These are phyloP conservation scores for Diutina mesorugosa DNA, from an alignment of 1,139 yeast species.

Conservation along the genomic window DNA sequence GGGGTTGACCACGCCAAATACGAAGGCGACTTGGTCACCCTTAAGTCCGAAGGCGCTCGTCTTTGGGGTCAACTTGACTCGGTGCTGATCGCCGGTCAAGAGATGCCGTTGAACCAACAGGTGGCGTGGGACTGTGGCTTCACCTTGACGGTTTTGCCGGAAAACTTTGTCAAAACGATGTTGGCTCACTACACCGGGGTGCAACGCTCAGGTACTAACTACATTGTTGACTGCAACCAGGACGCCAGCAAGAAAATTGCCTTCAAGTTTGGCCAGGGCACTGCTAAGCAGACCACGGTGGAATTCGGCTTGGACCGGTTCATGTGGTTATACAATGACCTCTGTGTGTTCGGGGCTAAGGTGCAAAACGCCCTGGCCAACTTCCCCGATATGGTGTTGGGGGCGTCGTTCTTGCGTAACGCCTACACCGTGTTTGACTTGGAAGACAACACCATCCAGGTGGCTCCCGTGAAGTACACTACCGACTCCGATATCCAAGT, in stretches of 20 bases:
- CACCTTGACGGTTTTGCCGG: slow-evolving; percentile 1
- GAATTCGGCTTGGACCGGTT: neutral
- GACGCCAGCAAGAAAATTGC: neutral
- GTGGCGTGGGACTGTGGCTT: slow-evolving; percentile 1
- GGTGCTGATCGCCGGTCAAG: neutral
- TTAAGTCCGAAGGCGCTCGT: slow-evolving; percentile 3
- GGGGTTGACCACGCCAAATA: slow-evolving; percentile 3
- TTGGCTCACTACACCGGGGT: neutral
- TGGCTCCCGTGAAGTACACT: slow-evolving; percentile 13
- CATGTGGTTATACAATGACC: neutral
- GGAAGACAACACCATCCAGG: slow-evolving; percentile 13
- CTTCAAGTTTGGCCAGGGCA: neutral
- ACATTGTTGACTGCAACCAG: slow-evolving; percentile 1
- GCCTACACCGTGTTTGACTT: slow-evolving; percentile 18
- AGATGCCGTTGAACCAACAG: neutral
- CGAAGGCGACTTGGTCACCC: slow-evolving; percentile 1
- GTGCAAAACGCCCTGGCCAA: neutral
- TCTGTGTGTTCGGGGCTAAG: slow-evolving; percentile 1
- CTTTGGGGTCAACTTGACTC: neutral
- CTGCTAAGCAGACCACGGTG: neutral
- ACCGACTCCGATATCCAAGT: neutral
- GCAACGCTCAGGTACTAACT: neutral
- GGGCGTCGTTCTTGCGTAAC: slow-evolving; percentile 18
- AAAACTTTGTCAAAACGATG: neutral
- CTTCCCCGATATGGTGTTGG: slow-evolving; percentile 19